Base-by-base conservation (phyloP, 148 eudicot genomes). In the Chenopodium album region DNA sequence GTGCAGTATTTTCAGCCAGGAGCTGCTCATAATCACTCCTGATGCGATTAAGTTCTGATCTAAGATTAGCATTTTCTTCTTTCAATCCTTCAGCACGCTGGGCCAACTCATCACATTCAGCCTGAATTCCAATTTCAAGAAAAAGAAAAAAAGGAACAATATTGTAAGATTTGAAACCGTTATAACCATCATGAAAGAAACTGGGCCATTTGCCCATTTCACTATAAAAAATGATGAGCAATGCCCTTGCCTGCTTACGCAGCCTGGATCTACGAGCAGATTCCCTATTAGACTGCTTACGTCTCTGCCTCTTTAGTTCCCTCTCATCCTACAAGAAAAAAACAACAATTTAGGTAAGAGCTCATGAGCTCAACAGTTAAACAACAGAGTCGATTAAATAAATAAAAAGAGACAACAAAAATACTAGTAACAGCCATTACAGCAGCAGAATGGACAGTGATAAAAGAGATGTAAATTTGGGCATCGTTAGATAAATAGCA, bases 231-330 rank as follows among this genome's bases (percentile, higher is more conserved):
- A 23, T 74, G 72, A 47, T 68, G 31, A 59, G 66, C 16, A 82
- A 64, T 68, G 75, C 60, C 70, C 77, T 73, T 85, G 89, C 99
- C 98, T 96, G 99, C 89, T 96, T 94, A 71, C 99, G 92, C 86
- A 96, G 85, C 84, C 99, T 92, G 69, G 99, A 96, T 65, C 98
- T 82, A 44, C 99, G 95, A 80, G 99, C 99, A 82, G 99, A 94
- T 88, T 96, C 99, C 86, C 98, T 88, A 87, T 96, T 94, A 19
- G 99, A 94, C 86, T 96, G 99, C 88, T 96, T 96, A 82, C 99
- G 91, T 88, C 92, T 88, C 88, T 96, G 98, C 84, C 93, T 91
- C 84, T 96, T 96, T 29, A 96, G 87, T 85, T 96, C 99, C 81
- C 99, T 92, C 87, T 94, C 99, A 84, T 96, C 99, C 99, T 96